Base-by-base conservation (phyloP, 2,329 filamentous ascomycete genomes). In the Botryotinia narcissicola region DNA sequence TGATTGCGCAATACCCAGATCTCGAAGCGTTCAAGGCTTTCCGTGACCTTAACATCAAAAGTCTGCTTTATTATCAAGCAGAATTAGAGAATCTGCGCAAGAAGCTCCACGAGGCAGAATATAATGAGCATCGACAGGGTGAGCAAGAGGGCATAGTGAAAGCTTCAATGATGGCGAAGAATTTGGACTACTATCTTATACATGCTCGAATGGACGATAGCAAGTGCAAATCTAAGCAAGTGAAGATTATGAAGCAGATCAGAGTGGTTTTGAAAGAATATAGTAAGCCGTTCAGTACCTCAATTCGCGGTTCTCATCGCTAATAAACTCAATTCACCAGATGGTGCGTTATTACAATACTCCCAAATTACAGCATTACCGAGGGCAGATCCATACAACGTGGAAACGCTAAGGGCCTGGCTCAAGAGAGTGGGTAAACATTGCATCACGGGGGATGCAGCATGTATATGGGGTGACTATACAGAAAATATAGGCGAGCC, bases 51-150 rank as follows among this genome's bases (percentile, higher is more conserved):
- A 74, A 75, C 22, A 60, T 76, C 35, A 77, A 77, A 46, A 73
- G 67, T n/a, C 61, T 77, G 10, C 73, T 77, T 9, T 77, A 77
- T 61, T 77, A 76, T 57, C 76, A 77, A 66, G 73, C 73, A 7
- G 71, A 77, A 35, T 62, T 77, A 18, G 40, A 42, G 8, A 12
- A 35, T 5, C 25, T 76, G 6, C 72, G 64, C 35, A 68, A 59
- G 54, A 29, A 73, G 4, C 67, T 77, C 1, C 74, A 75, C 48
- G n/a, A 73, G 18, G 20, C 69, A 20, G 76, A 77, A 42, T 74
- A 68, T 62, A 44, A 67, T 18, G 74, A 77, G 46, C 35, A 68
- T 35, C 63, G 46, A 7, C 9, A 67, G 37, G 57, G 61, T 10
- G 64, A 54, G 35, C 46, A 29, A 57, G 64, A 68, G 25, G 64